Conservation (phyloP, 176 grass and related monocot species). For the Hyparrhenia diplandra region DNA sequence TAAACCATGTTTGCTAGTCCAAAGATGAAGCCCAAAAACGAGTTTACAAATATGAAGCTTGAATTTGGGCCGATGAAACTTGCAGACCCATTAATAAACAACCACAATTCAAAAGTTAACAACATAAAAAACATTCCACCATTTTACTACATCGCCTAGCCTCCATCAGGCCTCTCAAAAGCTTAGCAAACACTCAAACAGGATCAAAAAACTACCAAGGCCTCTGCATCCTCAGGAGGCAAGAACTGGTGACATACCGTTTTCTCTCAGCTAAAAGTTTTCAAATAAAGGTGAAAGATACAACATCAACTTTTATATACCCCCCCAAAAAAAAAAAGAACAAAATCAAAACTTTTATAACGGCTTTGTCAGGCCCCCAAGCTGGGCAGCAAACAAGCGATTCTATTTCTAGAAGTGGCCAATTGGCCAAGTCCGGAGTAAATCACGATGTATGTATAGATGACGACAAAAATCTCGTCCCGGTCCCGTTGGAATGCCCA, state of each 20-base stretch:
- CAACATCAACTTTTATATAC: neutral
- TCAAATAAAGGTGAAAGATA: neutral
- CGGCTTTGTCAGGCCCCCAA: neutral
- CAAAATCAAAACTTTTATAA: neutral
- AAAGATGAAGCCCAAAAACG: neutral
- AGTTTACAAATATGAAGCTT: neutral
- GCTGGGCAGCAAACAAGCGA: neutral
- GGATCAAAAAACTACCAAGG: neutral
- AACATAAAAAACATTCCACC: neutral
- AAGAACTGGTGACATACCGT: neutral
- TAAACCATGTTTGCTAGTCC: neutral
- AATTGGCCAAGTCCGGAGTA: neutral
- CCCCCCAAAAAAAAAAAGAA: neutral
- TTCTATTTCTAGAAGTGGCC: neutral
- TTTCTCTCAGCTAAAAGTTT: neutral
- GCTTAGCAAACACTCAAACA: neutral
- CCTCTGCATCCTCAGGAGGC: neutral
- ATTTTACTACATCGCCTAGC: neutral
- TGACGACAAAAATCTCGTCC: slow-evolving; percentile 23
- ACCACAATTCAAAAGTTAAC: neutral
- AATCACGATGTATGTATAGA: slow-evolving; percentile 1
- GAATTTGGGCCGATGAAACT: neutral
- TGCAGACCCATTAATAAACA: neutral
- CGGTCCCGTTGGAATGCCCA: slow-evolving; percentile 19
- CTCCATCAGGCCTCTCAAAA: neutral